A percentile compares a stretch with the other conserved stretches of the same genome.
These are phyloP conservation scores for Mortierella sp. DNA, from an alignment of 371 early-diverging fungal species.

Conservation along the genomic window DNA sequence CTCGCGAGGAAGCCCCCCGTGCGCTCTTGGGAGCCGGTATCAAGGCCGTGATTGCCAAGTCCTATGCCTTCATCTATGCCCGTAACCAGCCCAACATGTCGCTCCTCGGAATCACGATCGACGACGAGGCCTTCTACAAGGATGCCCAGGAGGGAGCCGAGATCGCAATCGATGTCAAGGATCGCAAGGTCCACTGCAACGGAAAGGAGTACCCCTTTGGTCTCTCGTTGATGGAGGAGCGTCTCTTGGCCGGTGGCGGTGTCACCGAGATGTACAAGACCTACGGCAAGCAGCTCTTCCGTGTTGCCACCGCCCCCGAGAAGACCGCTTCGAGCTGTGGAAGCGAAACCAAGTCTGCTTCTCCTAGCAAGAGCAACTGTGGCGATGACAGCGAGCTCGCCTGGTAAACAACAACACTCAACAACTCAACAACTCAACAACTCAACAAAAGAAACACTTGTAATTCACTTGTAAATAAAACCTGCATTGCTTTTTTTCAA, in stretches of 20 bases:
- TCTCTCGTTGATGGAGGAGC: conserved; percentile 78
- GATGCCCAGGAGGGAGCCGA: conserved; percentile 77
- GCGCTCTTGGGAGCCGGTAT: conserved; percentile 77
- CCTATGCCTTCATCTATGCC: conserved; percentile 72
- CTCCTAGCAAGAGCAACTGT: conserved; percentile 38
- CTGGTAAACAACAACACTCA: conserved; percentile 30
- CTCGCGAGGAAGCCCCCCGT: conserved; percentile 84
- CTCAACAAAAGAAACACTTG: not conserved
- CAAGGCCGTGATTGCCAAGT: conserved; percentile 84
- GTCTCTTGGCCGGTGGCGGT: conserved; percentile 80
- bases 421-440: not conserved
- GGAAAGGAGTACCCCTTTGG: conserved; percentile 68
- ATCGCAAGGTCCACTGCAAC: conserved; percentile 67
- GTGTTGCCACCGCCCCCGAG: conserved; percentile 70
- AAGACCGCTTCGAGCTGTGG: conserved; percentile 35
- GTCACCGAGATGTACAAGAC: conserved; percentile 82
- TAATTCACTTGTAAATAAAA: conserved; percentile 10
- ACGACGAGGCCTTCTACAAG: conserved; percentile 77
- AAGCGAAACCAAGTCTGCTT: conserved; percentile 23
- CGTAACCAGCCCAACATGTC: conserved; percentile 84
- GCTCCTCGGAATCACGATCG: conserved; percentile 76
- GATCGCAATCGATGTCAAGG: conserved; percentile 72
- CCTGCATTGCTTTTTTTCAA: not conserved
- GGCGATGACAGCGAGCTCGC: conserved; percentile 55
- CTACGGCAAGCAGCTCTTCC: conserved; percentile 78